phyloP scores from a whole-genome alignment of 805 yeast species.

The Ogataea allantospora region DNA sequence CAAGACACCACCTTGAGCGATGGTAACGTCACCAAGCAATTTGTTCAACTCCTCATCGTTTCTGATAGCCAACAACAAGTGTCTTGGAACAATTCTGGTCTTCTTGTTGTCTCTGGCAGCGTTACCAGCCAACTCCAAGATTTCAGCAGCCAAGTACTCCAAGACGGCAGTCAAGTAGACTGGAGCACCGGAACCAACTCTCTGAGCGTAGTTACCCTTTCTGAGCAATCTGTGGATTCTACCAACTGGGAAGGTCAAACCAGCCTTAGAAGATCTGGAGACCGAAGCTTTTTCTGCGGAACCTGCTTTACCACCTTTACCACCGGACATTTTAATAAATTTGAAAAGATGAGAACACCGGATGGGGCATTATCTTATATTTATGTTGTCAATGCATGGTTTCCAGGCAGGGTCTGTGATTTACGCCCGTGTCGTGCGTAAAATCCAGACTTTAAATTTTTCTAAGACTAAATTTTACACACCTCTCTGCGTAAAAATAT shows the following conservation, averaged over 20 bases:
- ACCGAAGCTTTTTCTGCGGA: constrained; percentile 93
- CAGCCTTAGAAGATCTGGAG: constrained; percentile 98
- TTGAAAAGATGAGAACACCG: constrained; percentile 10
- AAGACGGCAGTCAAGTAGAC: constrained; percentile 95
- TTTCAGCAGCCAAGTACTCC: constrained; percentile 97
- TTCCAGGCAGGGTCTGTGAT: constrained; percentile 1
- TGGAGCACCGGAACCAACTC: constrained; percentile 99
- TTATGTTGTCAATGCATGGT: constrained; percentile 7
- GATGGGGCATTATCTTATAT: constrained; percentile 12
- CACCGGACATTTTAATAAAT: constrained; percentile 51
- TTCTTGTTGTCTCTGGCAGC: constrained; percentile 99
- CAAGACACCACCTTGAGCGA: constrained; percentile 99
- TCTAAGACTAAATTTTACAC: constrained; percentile 11
- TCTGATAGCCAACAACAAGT: constrained; percentile 97
- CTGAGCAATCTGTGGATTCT: constrained; percentile 96
- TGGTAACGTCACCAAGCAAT: constrained; percentile 87
- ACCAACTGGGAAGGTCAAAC: constrained; percentile 99
- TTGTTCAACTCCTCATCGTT: constrained; percentile 98
- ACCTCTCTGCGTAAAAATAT: constrained; percentile 6
- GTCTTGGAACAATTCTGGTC: constrained; percentile 98
- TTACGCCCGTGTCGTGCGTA: constrained; percentile 14
- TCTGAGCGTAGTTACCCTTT: constrained; percentile 97
- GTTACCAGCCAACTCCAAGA: constrained; percentile 96
- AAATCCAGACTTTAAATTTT: not conserved
- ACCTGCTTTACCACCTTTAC: constrained; percentile 93